Percentiles rank a stretch among this genome's conserved stretches.
These are phyloP conservation scores for Solanum bulbocastanum DNA, from an alignment of 257 asterid species.

Conservation along the genomic window DNA sequence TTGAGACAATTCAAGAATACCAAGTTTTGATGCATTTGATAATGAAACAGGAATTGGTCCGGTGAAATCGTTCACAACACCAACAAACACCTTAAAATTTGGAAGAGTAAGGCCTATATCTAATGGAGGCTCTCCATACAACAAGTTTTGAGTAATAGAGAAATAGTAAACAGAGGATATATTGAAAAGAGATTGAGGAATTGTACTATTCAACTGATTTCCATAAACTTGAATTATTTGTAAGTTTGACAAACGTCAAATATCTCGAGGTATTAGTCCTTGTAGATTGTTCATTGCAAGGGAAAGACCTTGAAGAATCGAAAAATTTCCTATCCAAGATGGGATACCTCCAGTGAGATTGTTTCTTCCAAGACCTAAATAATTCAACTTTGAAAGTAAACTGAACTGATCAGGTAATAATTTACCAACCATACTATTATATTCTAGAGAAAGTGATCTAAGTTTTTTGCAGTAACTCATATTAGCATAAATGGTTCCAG, in stretches of 20 bases:
- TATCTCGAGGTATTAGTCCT: constrained; percentile 10
- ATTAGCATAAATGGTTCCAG: constrained; percentile 10
- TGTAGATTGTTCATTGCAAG: neutral
- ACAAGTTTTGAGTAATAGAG: neutral
- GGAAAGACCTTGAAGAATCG: neutral
- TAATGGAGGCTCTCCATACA: constrained; percentile 7
- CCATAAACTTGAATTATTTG: neutral
- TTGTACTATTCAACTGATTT: constrained; percentile 6
- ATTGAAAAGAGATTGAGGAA: constrained; percentile 9
- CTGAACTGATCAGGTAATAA: constrained; percentile 4
- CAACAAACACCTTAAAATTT: constrained; percentile 1
- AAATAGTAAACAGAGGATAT: constrained; percentile 2
- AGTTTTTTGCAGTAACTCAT: constrained; percentile 12
- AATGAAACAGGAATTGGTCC: constrained; percentile 19
- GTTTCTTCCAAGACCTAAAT: constrained; percentile 3
- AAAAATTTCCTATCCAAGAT: constrained; percentile 9
- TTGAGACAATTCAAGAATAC: constrained; percentile 2
- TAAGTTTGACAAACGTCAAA: constrained; percentile 1
- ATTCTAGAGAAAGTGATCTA: constrained; percentile 1
- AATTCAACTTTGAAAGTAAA: neutral
- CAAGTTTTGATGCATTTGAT: constrained; percentile 15
- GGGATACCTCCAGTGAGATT: constrained; percentile 14
- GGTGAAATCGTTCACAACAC: constrained; percentile 7
- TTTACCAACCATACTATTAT: constrained; percentile 2
- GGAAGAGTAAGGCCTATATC: constrained; percentile 14